Evolutionary conservation across 2,329 filamentous ascomycete genomes (phyloP), one percentile per base, ranked within the genome.

Genomic region (Simplicillium aogashimaense): DNA sequence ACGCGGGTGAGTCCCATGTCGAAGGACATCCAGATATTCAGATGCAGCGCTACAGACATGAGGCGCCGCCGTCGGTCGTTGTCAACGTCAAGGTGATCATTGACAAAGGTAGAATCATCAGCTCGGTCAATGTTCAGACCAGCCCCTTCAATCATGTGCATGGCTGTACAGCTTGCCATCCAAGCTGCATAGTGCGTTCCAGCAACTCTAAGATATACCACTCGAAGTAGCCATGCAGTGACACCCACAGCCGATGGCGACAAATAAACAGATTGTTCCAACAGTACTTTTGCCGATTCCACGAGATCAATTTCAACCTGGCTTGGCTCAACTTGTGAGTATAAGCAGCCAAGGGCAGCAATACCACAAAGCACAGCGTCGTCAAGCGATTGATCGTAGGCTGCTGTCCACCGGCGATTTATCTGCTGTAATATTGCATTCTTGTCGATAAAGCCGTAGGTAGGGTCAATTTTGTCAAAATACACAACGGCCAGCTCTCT

Each of bases 21-120:
- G 45, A 75, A 77, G 1, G 72, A 76, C 18, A 70, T 69, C 73
- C 74, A 78, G 11, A 68, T 70, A 46, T 78, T 77, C 7, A 78
- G 61, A 46, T 77, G 73, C 9, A 72, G 69, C 0, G 73, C 67
- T 32, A 77, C 64, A 39, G 69, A 64, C 49, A 73, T 55, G 3
- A 74, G 51, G 2, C 69, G 55, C 11, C 62, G 58, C 10, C 62
- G 59, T 8, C 58, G 54, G 25, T 72, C 68, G 10, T 56, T 36
- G 13, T 63, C 53, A 13, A 58, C 46, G 1, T 52, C 48, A 12
- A 53, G 51, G 6, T 45, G 51, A 1, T 53, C 35, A 1, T 45
- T 38, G 0, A 45, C 50, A 3, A 62, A 51, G 0, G 55, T 46
- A 1, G 54, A 51, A 11, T 54, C 51, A 3, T 43, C 39, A 0